Base-by-base conservation (phyloP, 192 early-diverging fungal species). In the Chytriomyces confervae region DNA sequence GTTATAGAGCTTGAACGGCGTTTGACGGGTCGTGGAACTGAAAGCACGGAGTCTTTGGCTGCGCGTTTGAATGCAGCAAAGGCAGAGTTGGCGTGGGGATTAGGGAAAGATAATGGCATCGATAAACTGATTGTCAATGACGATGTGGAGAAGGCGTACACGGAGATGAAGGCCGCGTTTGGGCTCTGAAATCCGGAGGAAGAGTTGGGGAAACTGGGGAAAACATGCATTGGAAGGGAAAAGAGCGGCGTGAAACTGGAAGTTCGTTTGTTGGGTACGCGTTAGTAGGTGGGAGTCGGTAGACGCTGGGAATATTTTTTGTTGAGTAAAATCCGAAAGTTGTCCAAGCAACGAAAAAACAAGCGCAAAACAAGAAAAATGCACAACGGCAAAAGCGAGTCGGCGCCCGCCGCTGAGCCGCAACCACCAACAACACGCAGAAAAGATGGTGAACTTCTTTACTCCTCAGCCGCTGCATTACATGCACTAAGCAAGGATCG, bases 11-110 rank as follows among this genome's bases (percentile, higher is more conserved):
- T 98, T 16, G 95, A 98, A 83, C 60, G 86, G 68, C 89, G 97
- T 51, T 84, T 98, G 80, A 89, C 91, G 72, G 86, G 90, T 43
- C 91, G 97, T n/a, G 94, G 94, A 6, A 97, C 97, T 6, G 97
- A 98, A 77, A 91, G 81, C 60, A 94, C 95, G 66, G 87, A 88
- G 8, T 89, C 89, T 50, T 81, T 97, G 61, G 69, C 89, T 62
- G 85, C 88, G 60, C 91, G 97, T 36, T 78, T 98, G 72, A 83
- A 84, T 7, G 88, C 93, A 11, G 93, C 95, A 5, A 92, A 93
- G 79, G 77, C 83, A 48, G 97, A 98, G 83, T 77, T 98, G 36
- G 80, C 76, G 72, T 88, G 80, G 79, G 78, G 77, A 57, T 24
- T 74, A 20, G 61, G 60, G 1, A 36, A 24, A 7, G 46, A 62